Evolutionary conservation across 2,329 filamentous ascomycete genomes (phyloP).

Genomic region (Neofusicoccum parvum): DNA sequence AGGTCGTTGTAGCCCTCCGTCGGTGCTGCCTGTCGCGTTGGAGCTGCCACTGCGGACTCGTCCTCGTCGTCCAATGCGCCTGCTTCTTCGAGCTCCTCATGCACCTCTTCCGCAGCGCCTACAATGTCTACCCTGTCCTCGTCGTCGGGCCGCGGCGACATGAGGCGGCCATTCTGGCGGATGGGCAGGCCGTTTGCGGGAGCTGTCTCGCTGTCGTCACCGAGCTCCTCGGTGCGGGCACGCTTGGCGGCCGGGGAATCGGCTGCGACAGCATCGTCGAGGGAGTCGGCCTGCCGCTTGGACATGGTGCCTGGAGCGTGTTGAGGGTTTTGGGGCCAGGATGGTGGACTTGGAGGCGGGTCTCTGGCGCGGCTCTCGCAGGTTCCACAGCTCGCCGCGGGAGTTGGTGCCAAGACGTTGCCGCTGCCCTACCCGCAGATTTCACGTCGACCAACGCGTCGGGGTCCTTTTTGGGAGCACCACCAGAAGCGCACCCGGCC

Average conservation of each 20-base stretch:
- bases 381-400: constrained; percentile 21
- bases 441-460: constrained; percentile 22
- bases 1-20: constrained; percentile 90
- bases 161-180: constrained; percentile 14
- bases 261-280: constrained; percentile 43
- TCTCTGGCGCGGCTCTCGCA: neutral
- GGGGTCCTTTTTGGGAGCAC: constrained; percentile 13
- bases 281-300: constrained; percentile 50
- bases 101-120: constrained; percentile 39
- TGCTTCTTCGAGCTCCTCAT: constrained; percentile 41
- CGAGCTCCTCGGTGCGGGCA: constrained; percentile 47
- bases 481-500: constrained; percentile 20
- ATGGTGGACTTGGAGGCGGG: neutral
- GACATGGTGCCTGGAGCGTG: constrained; percentile 37
- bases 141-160: constrained; percentile 23
- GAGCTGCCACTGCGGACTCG: constrained; percentile 45
- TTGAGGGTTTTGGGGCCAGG: neutral
- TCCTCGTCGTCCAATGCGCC: constrained; percentile 38
- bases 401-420: constrained; percentile 30
- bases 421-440: constrained; percentile 26
- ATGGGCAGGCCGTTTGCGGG: constrained; percentile 23
- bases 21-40: constrained; percentile 72
- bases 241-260: constrained; percentile 54
- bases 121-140: constrained; percentile 35
- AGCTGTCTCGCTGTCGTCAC: constrained; percentile 33